Evolutionary conservation across 352 stramenopile genomes (phyloP).

Genomic region (Globisporangium okanoganense): DNA sequence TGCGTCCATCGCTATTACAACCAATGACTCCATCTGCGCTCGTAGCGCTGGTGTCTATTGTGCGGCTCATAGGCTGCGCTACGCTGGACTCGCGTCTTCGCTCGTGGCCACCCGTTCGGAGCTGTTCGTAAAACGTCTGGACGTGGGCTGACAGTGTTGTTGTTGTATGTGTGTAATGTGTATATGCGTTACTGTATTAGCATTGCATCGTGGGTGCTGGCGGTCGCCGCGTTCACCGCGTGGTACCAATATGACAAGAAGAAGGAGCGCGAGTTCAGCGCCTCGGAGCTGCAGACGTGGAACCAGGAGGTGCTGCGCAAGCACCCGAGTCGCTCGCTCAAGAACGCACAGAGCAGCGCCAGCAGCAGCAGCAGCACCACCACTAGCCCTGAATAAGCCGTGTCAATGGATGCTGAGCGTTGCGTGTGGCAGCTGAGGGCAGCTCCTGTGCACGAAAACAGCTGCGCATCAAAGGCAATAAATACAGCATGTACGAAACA

Average conservation of each 20-base stretch:
- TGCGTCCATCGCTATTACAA: constrained; percentile 14
- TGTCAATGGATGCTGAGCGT: too few species aligned
- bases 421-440: too few species aligned
- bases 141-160: neutral
- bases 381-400: too few species aligned
- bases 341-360: too few species aligned
- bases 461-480: too few species aligned
- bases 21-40: neutral
- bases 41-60: neutral
- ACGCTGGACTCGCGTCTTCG: neutral
- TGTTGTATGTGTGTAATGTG: neutral
- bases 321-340: constrained; percentile 15
- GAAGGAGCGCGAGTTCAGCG: constrained; percentile 55
- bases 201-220: constrained; percentile 51
- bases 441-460: too few species aligned
- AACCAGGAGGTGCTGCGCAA: constrained; percentile 55
- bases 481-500: too few species aligned
- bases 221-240: constrained; percentile 27
- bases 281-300: constrained; percentile 37
- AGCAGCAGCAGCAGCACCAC: too few species aligned
- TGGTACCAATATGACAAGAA: constrained; percentile 62
- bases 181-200: constrained; percentile 23
- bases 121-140: neutral
- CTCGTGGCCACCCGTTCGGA: constrained; percentile 2
- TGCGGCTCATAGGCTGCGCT: neutral